Base-by-base conservation (phyloP, 306 rosid species). In the Cucurbita argyrosperma region DNA sequence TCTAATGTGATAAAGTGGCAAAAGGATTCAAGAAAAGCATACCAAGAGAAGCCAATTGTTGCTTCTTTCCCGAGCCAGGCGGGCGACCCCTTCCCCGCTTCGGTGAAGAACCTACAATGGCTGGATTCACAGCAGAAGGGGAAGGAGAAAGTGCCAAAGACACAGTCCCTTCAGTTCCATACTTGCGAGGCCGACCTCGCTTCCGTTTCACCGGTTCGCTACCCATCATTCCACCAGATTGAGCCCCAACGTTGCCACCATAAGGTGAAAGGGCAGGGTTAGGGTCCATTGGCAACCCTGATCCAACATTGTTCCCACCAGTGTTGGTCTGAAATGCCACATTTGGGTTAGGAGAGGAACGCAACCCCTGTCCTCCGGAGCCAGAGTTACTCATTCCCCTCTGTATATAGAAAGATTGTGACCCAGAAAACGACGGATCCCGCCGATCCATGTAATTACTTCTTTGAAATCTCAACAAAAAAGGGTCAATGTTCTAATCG, bases 181-280 rank as follows among this genome's bases (percentile, higher is more conserved):
- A 93, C 61, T 93, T 93, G 76, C 98, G 77, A 13, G 98, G 98
- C 78, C 98, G 89, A 79, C 98, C 98, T 77, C 97, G 85, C 83
- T 87, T 93, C 85, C 98, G 81, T 68, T 90, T 93, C 61, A 80
- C 79, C 42, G 87, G 84, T 72, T 93, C 97, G 6, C 84, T 83
- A 0, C 89, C 75, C 15, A 89, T 87, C 12, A 67, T 84, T 65
- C 79, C 86, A 14, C 79, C 85, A 10, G 90, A 47, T 60, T 81
- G 91, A 71, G 85, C 85, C 26, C 93, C 92, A 40, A 88, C 67
- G 82, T 87, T 90, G 75, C 85, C 86, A 66, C 92, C 87, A 45
- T 89, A 96, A 62, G 90, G 82, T 49, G 96, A 80, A 61, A 90
- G 82, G 8, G 77, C 76, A 7, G 79, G 78, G 0, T 90, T 81